These are phyloP conservation scores for Boletus pseudo-olivaceus DNA, from an alignment of 768 basidiomycete species.

Conservation along the genomic window DNA sequence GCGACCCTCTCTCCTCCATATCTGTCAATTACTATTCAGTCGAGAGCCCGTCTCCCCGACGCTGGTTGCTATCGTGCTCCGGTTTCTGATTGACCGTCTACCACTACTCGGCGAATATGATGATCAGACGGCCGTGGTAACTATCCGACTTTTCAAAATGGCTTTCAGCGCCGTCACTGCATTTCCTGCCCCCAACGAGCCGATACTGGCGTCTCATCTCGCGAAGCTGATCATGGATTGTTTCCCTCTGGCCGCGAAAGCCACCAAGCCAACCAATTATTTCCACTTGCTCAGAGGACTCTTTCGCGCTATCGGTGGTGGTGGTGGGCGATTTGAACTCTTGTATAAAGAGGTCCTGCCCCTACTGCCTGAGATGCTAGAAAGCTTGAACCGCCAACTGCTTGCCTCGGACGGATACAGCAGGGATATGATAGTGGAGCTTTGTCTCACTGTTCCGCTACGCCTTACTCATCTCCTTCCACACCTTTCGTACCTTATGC, in stretches of 20 bases:
- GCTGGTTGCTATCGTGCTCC: slow-evolving; percentile 83
- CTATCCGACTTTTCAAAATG: slow-evolving; percentile 93
- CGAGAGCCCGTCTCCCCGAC: slow-evolving; percentile 76
- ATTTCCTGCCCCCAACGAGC: slow-evolving; percentile 76
- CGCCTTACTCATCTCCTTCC: slow-evolving; percentile 94
- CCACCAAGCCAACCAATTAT: slow-evolving; percentile 87
- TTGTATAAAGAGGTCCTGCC: slow-evolving; percentile 96
- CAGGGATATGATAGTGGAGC: slow-evolving; percentile 92
- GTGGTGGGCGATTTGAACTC: slow-evolving; percentile 88
- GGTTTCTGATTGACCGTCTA: slow-evolving; percentile 79
- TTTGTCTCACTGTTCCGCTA: slow-evolving; percentile 94
- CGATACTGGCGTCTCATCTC: slow-evolving; percentile 89
- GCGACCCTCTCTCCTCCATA: slow-evolving; percentile 74
- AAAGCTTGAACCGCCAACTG: slow-evolving; percentile 88
- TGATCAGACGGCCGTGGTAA: slow-evolving; percentile 75
- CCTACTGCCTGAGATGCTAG: slow-evolving; percentile 94
- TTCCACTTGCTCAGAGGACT: slow-evolving; percentile 88
- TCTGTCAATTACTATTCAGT: slow-evolving; percentile 79
- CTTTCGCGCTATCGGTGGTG: slow-evolving; percentile 90
- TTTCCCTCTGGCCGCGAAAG: slow-evolving; percentile 90
- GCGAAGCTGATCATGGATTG: slow-evolving; percentile 94
- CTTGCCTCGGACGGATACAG: slow-evolving; percentile 76
- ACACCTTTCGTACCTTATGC: slow-evolving; percentile 93
- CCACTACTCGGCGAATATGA: slow-evolving; percentile 83
- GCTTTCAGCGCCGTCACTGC: slow-evolving; percentile 83